Base-by-base conservation (phyloP, 306 rosid species). In the Vigna hirtella region DNA sequence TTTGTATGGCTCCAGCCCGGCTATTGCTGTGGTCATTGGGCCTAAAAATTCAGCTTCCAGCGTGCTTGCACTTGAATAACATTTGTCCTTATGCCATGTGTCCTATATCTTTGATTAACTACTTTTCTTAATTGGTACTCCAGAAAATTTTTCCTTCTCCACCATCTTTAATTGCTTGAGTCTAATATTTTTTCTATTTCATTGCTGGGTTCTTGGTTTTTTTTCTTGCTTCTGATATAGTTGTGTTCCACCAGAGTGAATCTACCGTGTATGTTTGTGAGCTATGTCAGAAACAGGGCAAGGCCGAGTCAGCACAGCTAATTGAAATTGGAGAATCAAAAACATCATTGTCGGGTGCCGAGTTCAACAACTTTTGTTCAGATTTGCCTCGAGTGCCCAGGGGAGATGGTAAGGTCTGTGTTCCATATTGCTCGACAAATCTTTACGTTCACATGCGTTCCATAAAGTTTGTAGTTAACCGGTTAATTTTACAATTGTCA, bases 361-460 rank as follows among this genome's bases (percentile, higher is more conserved):
- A 86, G 72, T 68, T 82, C 18, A 76, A 59, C 63, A 72, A 77
- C 24, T 66, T 56, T 80, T 79, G 81, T 56, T 70, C 85, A 15
- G 85, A 80, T 78, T 78, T 71, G 32, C 65, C 86, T 69, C 88
- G 87, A 57, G 73, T 83, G 66, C 81, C 84, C 74, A 47, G 38
- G 82, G 88, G 74, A 77, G 86, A 88, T 64, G 97, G 98, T 95
- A 89, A 95, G 98, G 88, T 91, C 88, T 56, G 89, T 85, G 81
- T 84, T 86, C 84, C 74, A 68, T 66, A 65, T 86, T 5, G 18
- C 67, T 68, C 17, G 47, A 67, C 24, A 15, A 42, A 17, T 14
- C 71, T 45, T 52, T 73, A 55, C 64, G 73, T 61, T 74, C 70
- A 34, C 58, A 9, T 40, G 42, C 1, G 15, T 22, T 70, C 71